Percentiles rank a stretch among this genome's conserved stretches.
Conservation (phyloP, 306 rosid genomes). For the Fragaria ananassa region DNA sequence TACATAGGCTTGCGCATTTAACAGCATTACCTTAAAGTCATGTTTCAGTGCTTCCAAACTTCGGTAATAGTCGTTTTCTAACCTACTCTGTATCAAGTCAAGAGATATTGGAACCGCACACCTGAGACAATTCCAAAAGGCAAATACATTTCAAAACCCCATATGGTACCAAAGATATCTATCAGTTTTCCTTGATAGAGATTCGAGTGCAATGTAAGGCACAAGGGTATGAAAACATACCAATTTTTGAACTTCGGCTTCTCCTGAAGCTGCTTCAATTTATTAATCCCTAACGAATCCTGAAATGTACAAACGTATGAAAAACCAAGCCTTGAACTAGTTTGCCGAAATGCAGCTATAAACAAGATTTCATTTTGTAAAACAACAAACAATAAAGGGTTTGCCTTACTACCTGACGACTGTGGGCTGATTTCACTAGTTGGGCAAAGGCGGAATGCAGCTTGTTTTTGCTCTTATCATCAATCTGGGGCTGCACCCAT, state of each 20-base stretch:
- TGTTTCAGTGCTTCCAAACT: conserved; percentile 82
- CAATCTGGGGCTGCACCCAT: conserved; percentile 79
- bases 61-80: conserved; percentile 85
- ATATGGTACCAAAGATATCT: not conserved
- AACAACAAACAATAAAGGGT: not conserved
- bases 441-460: conserved; percentile 52
- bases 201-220: not conserved
- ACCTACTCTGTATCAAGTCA: conserved; percentile 63
- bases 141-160: not conserved
- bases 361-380: not conserved
- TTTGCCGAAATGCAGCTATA: not conserved
- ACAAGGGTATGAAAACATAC: conserved; percentile 30
- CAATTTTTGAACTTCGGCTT: conserved; percentile 67
- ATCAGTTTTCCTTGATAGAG: not conserved
- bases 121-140: conserved; percentile 45
- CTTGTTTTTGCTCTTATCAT: conserved; percentile 47
- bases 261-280: conserved; percentile 55
- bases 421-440: conserved; percentile 50
- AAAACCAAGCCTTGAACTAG: conserved; percentile 2
- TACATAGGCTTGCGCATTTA: conserved; percentile 51
- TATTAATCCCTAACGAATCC: conserved; percentile 76
- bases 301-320: conserved; percentile 37
- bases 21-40: conserved; percentile 60
- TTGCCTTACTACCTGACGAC: conserved; percentile 53
- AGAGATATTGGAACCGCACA: conserved; percentile 81